These are phyloP conservation scores for Raffaelea ambrosiae DNA, from an alignment of 2,329 filamentous ascomycete species.

Conservation along the genomic window DNA sequence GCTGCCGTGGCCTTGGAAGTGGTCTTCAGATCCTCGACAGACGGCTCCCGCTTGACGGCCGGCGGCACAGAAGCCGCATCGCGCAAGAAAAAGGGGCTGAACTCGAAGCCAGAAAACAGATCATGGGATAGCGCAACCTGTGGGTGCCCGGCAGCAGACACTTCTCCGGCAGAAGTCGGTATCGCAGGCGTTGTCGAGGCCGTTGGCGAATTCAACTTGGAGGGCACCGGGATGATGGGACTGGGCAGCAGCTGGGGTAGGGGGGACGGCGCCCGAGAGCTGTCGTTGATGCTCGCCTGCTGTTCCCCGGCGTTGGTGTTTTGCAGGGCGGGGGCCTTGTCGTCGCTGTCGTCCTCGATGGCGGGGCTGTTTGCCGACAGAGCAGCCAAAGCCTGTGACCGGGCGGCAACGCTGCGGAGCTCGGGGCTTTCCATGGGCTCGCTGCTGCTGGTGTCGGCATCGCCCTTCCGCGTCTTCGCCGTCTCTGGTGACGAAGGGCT, in stretches of 20 bases:
- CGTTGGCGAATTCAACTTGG: neutral
- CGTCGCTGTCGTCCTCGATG: neutral
- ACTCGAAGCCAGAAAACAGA: conserved; percentile 18
- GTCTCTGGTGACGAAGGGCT: conserved; percentile 29
- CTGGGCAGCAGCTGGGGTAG: neutral
- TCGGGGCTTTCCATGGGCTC: neutral
- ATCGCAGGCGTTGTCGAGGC: neutral
- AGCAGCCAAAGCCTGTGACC: conserved; percentile 5
- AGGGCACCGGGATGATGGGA: neutral
- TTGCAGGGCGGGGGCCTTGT: neutral
- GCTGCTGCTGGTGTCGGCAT: neutral
- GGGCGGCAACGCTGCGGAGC: conserved; percentile 1
- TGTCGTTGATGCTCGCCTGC: no score
- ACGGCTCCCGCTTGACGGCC: conserved; percentile 14
- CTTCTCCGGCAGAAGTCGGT: neutral
- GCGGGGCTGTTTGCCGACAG: conserved; percentile 3
- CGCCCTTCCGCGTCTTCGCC: neutral
- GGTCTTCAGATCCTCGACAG: conserved; percentile 27
- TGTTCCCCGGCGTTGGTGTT: neutral
- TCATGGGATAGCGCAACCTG: conserved; percentile 8
- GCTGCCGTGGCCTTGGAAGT: conserved; percentile 39
- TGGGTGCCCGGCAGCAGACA: neutral
- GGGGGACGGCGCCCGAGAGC: neutral
- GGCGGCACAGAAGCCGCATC: conserved; percentile 16
- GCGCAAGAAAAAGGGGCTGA: conserved; percentile 27